A percentile compares a stretch with the other conserved stretches of the same genome.
These are phyloP conservation scores for Hypoxylon sp. DNA, from an alignment of 2,329 filamentous ascomycete species.

Conservation along the genomic window DNA sequence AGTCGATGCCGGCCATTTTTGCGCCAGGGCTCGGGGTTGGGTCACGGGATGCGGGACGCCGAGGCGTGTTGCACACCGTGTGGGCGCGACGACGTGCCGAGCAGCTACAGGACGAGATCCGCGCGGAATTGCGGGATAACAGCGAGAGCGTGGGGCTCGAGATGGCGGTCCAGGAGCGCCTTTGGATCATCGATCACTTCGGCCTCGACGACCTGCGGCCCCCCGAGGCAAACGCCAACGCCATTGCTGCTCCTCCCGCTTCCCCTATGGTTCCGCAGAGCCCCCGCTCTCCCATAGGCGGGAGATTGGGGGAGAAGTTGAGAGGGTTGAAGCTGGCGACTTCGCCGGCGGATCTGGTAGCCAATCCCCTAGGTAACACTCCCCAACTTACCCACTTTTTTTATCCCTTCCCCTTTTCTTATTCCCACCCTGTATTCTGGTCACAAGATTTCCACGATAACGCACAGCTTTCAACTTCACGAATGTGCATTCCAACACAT, in stretches of 20 bases:
- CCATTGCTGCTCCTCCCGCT: conserved; percentile 49
- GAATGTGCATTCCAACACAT: not conserved
- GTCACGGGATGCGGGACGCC: conserved; percentile 76
- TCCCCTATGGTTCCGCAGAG: conserved; percentile 62
- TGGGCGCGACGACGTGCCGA: conserved; percentile 89
- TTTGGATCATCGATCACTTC: conserved; percentile 89
- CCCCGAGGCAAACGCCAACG: conserved; percentile 38
- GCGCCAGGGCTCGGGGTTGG: conserved; percentile 80
- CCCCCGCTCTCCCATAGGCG: conserved; percentile 76
- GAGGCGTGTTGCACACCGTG: conserved; percentile 88
- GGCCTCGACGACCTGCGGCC: conserved; percentile 66
- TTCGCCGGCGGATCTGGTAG: conserved; percentile 72
- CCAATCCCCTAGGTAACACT: conserved; percentile 66
- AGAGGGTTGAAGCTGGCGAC: conserved; percentile 85
- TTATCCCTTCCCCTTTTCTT: not conserved
- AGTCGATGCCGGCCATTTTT: conserved; percentile 89
- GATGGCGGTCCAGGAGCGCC: conserved; percentile 86
- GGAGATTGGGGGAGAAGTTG: conserved; percentile 82
- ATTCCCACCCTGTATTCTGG: not conserved
- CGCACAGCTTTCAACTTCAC: not conserved
- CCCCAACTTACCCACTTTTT: not conserved
- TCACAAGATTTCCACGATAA: not conserved
- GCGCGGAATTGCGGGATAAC: conserved; percentile 78
- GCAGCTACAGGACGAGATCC: conserved; percentile 83
- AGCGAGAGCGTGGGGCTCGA: conserved; percentile 85